Base-by-base conservation (phyloP, 352 stramenopile genomes). In the Blastocystis hominis region DNA sequence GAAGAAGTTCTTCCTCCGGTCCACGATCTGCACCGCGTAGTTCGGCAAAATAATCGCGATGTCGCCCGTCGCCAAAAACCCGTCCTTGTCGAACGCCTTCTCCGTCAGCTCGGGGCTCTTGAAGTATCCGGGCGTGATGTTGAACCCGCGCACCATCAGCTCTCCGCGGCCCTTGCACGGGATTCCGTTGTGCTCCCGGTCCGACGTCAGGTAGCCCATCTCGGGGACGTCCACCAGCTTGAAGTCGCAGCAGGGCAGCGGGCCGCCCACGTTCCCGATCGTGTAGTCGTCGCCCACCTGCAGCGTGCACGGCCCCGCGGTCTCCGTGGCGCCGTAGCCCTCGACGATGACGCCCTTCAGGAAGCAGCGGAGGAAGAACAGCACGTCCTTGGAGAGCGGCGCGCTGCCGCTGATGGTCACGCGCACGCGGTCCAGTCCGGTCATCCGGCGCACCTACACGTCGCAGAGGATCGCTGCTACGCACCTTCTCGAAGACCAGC, bases 301-400 rank as follows among this genome's bases (percentile, higher is more conserved):
- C 20, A 97, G 88, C 4, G 93, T 94, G 0, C 93, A 90, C 15
- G 90, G 92, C 0, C 93, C 95, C 34, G 93, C 89, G 38, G 94
- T 97, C 90, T 98, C 95, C 0, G 95, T 98, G 88, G 98, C 92
- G 7, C 96, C 96, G 88, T 98, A 98, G 56, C 94, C 95, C 89
- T 98, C 94, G 0, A 97, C 89, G 3, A 98, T 93, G 1, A 92
- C 91, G 17, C 93, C 92, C 72, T 93, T 94, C 40, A 98, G 92
- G 36, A 97, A 90, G 77, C 95, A 93, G 69, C 95, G 92, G 89
- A 97, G 94, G 89, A 98, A 98, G 61, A 93, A 93, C 90, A 98
- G 96, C n/a, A 97, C 94, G 30, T 95, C 93, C 47, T 92, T 90
- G n/a, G 94, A 93, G 40, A 98, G 90, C 0, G 95, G 95, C 7